A percentile compares a stretch with the other conserved stretches of the same genome.
Conservation (phyloP, 2,329 filamentous ascomycete species). For the Nemania abortiva region DNA sequence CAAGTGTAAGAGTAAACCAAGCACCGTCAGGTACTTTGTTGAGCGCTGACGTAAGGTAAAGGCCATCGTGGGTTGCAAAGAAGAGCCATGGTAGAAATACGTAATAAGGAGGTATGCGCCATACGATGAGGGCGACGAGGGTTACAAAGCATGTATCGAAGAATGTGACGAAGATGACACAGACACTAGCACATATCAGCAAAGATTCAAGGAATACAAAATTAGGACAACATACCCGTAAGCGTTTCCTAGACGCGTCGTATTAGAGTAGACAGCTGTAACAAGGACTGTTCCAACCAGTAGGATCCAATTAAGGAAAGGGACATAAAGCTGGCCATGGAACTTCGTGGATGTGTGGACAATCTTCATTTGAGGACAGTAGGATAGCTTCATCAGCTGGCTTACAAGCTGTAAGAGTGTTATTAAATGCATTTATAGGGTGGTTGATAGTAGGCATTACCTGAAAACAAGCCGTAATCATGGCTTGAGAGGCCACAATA, state of each 20-base stretch:
- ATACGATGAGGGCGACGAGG: constrained; percentile 78
- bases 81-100: constrained; percentile 72
- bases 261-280: constrained; percentile 74
- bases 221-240: constrained; percentile 64
- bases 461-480: constrained; percentile 80
- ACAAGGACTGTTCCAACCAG: constrained; percentile 82
- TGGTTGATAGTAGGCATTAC: not conserved
- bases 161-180: constrained; percentile 84
- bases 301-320: constrained; percentile 80
- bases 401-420: constrained; percentile 46
- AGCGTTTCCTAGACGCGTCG: constrained; percentile 76
- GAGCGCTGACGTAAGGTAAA: constrained; percentile 76
- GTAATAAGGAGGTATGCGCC: constrained; percentile 71
- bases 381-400: constrained; percentile 73
- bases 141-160: constrained; percentile 81
- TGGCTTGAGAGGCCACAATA: constrained; percentile 81
- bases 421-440: constrained; percentile 14
- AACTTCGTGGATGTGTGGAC: constrained; percentile 77
- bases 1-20: constrained; percentile 80
- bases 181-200: constrained; percentile 59
- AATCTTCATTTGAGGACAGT: constrained; percentile 81
- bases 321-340: constrained; percentile 82
- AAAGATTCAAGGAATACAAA: not conserved
- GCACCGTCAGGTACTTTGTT: constrained; percentile 81
- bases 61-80: constrained; percentile 75